Evolutionary conservation across 495 filamentous ascomycete species (phyloP).

Genomic region (Annulohypoxylon bovei): DNA sequence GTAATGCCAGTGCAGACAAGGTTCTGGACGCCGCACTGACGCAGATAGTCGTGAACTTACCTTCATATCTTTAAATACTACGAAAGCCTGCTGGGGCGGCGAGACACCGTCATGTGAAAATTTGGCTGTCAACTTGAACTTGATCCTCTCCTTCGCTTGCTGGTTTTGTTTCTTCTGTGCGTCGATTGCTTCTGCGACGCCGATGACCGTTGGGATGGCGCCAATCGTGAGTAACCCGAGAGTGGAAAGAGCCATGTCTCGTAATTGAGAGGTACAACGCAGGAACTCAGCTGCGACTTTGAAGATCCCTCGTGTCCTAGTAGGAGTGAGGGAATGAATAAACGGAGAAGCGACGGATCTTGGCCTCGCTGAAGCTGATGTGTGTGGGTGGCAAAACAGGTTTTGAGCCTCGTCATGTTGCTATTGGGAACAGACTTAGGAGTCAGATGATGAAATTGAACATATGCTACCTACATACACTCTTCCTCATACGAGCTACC

Average conservation of each 20-base stretch:
- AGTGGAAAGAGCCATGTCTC: constrained; percentile 43
- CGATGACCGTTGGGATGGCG: constrained; percentile 61
- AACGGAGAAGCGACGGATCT: constrained; percentile 12
- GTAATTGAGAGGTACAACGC: constrained; percentile 22
- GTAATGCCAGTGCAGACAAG: background rate
- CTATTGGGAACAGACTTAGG: background rate
- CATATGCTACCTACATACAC: constrained; percentile 11
- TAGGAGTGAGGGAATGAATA: constrained; percentile 2
- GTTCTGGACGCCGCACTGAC: background rate
- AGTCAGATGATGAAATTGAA: constrained; percentile 28
- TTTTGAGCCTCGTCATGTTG: constrained; percentile 33
- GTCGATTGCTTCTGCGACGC: constrained; percentile 60
- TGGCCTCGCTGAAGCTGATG: constrained; percentile 1
- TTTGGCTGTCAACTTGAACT: constrained; percentile 59
- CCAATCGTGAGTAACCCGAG: constrained; percentile 59
- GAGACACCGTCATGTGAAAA: constrained; percentile 53
- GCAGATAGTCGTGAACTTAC: constrained; percentile 42
- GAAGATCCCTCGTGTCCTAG: constrained; percentile 31
- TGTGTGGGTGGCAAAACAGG: constrained; percentile 33
- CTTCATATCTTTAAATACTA: constrained; percentile 56
- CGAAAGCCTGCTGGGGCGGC: constrained; percentile 49
- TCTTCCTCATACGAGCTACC: background rate
- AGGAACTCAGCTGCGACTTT: constrained; percentile 15
- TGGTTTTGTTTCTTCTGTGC: constrained; percentile 61
- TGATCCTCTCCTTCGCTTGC: constrained; percentile 61